These are phyloP conservation scores for Boletus insuetus DNA, from an alignment of 768 basidiomycete species.

Conservation along the genomic window DNA sequence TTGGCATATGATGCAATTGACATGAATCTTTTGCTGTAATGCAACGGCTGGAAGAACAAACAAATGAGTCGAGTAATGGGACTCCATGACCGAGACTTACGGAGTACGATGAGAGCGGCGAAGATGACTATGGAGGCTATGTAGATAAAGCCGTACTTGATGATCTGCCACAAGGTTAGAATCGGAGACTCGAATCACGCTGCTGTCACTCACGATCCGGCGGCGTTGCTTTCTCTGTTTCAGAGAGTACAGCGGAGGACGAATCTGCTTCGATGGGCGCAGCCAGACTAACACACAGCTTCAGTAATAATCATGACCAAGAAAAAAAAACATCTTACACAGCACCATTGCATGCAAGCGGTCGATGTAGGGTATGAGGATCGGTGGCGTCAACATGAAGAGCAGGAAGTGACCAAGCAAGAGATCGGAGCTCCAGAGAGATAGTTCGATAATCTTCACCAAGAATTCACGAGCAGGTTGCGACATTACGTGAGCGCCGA, in stretches of 20 bases:
- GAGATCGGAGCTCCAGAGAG: conserved; percentile 93
- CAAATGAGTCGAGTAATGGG: conserved; percentile 6
- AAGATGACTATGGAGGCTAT: conserved; percentile 65
- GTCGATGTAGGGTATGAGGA: conserved; percentile 89
- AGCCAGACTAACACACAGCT: conserved; percentile 72
- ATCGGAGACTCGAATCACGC: conserved; percentile 1
- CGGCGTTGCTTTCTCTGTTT: conserved; percentile 89
- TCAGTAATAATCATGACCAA: conserved; percentile 13
- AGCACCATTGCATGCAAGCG: conserved; percentile 87
- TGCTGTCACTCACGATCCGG: conserved; percentile 65
- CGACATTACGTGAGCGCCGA: conserved; percentile 90
- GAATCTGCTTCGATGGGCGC: conserved; percentile 90
- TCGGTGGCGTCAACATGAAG: conserved; percentile 87
- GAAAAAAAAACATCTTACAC: conserved; percentile 48
- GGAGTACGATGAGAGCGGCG: conserved; percentile 71
- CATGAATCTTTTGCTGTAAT: conserved; percentile 57
- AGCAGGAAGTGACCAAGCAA: conserved; percentile 83
- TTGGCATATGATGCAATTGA: conserved; percentile 67
- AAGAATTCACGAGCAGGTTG: conserved; percentile 96
- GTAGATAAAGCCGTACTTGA: conserved; percentile 83
- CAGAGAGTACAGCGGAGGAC: conserved; percentile 85
- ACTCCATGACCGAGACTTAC: conserved; percentile 46
- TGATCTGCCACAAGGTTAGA: conserved; percentile 46
- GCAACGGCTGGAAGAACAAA: conserved; percentile 45
- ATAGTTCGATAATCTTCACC: conserved; percentile 97